phyloP scores from a whole-genome alignment of 352 stramenopile genomes.

The Sclerospora graminicola region DNA sequence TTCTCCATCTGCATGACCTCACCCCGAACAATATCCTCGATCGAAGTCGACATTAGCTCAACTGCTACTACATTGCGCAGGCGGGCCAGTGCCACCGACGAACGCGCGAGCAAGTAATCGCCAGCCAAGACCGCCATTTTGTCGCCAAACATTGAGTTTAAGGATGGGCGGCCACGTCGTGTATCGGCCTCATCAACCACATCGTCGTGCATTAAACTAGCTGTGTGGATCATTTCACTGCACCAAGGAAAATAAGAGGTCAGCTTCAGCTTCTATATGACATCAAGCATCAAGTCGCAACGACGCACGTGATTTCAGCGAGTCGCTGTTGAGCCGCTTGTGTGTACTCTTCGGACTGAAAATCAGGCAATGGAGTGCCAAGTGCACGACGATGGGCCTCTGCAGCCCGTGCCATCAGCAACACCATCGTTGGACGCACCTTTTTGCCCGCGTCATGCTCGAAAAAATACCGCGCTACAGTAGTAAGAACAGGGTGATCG shows the following conservation, averaged over 20 bases:
- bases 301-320: slow-evolving; percentile 78
- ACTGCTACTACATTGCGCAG: slow-evolving; percentile 93
- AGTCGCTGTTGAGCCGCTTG: slow-evolving; percentile 61
- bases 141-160: slow-evolving; percentile 97
- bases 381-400: slow-evolving; percentile 61
- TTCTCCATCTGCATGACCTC: slow-evolving; percentile 99
- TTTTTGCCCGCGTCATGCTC: slow-evolving; percentile 96
- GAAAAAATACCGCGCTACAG: slow-evolving; percentile 95
- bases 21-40: slow-evolving; percentile 98
- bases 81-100: slow-evolving; percentile 91
- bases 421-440: slow-evolving; percentile 95
- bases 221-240: slow-evolving; percentile 98
- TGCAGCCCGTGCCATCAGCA: slow-evolving; percentile 89
- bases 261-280: neutral
- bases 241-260: neutral
- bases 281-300: neutral
- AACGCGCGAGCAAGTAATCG: slow-evolving; percentile 96
- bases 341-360: slow-evolving; percentile 70
- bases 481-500: slow-evolving; percentile 94
- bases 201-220: slow-evolving; percentile 97
- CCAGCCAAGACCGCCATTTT: slow-evolving; percentile 97
- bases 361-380: slow-evolving; percentile 27
- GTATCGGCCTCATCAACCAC: slow-evolving; percentile 98
- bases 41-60: slow-evolving; percentile 96
- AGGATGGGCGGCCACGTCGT: slow-evolving; percentile 86